Percentiles rank a stretch among this genome's conserved stretches.
Conservation (phyloP, 805 yeast species). For the Suhomyces xylopsoci region DNA sequence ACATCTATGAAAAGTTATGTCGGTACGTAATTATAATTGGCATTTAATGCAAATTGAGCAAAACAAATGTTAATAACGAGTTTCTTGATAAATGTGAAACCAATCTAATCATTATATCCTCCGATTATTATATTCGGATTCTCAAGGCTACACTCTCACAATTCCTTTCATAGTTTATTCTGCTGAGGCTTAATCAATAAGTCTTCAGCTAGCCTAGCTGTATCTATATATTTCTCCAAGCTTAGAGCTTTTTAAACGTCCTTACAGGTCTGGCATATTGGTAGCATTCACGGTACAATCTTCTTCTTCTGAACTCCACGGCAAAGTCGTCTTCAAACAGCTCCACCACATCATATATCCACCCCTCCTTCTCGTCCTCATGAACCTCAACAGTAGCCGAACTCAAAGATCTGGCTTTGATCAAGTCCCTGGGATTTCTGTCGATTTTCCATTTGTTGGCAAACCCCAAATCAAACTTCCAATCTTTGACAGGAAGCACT, state of each 20-base stretch:
- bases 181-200: neutral
- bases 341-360: slow-evolving; percentile 45
- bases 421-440: slow-evolving; percentile 49
- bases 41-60: too few species aligned
- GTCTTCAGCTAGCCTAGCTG: neutral
- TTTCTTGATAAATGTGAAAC: too few species aligned
- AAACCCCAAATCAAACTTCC: slow-evolving; percentile 60
- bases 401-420: slow-evolving; percentile 38
- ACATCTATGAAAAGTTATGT: too few species aligned
- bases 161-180: neutral
- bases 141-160: too few species aligned
- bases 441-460: slow-evolving; percentile 68
- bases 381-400: slow-evolving; percentile 21
- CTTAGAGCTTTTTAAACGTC: slow-evolving; percentile 2
- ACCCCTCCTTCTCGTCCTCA: slow-evolving; percentile 36
- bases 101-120: too few species aligned
- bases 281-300: slow-evolving; percentile 50
- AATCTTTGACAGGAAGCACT: slow-evolving; percentile 64
- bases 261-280: slow-evolving; percentile 11
- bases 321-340: slow-evolving; percentile 38
- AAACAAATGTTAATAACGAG: too few species aligned
- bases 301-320: slow-evolving; percentile 54
- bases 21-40: too few species aligned
- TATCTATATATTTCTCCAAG: neutral
- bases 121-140: too few species aligned